Base-by-base conservation (phyloP, 2,329 filamentous ascomycete genomes). In the Arachnomyces sp. region DNA sequence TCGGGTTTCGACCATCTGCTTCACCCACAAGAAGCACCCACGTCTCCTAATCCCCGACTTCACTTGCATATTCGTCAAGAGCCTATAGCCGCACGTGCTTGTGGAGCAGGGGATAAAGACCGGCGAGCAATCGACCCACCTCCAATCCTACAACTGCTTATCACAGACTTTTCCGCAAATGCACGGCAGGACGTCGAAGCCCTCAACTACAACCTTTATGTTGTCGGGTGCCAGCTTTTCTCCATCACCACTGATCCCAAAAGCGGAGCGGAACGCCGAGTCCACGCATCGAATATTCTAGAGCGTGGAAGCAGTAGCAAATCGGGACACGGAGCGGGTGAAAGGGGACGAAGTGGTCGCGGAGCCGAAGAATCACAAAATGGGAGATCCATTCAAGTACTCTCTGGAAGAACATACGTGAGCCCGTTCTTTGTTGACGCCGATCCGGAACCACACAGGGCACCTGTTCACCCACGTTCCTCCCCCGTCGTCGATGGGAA, bases 51-150 rank as follows among this genome's bases (percentile, higher is more conserved):
- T 48, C 17, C 50, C 12, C 56, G 66, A 7, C 65, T 63, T 45
- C 57, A 56, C 29, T 56, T 71, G 6, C 60, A 63, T 32, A 60
- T 71, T 18, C 61, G 68, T 32, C 67, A 72, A 46, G 67, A 72
- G 33, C 68, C 68, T 25, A 51, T 64, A 17, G 66, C 64, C 14
- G 67, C 66, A 31, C 61, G 68, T 42, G 67, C 68, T 25, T 68
- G 65, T 49, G 67, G 66, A 12, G 63, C 66, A 28, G 66, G 67
- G 28, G 67, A 71, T 39, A 59, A 67, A 44, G 67, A 69, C 40
- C 60, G 68, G 37, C 65, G 67, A 34, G 59, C 66, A 3, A 59
- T 72, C 21, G 68, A 71, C 44, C 68, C 68, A 12, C 65, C 67
- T 14, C 67, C 67, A 13, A 67, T 72, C 31, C 48, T 72, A 14